Evolutionary conservation across 2,329 filamentous ascomycete species (phyloP), one percentile per base, ranked within the genome.

Genomic region (Aureobasidium sp.): DNA sequence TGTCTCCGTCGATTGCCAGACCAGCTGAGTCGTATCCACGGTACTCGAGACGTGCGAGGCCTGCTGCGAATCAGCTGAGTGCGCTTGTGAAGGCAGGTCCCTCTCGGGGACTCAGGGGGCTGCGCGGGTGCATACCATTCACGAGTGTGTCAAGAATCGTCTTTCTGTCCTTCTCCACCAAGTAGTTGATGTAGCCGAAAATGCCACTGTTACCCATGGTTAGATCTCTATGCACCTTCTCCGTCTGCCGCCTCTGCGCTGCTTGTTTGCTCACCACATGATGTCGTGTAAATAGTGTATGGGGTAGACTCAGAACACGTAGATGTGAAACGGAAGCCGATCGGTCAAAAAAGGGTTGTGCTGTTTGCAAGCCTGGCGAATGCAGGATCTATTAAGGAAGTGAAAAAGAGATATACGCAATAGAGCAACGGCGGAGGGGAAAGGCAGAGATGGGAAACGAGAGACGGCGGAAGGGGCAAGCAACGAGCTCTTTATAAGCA

Each of bases 181-280:
- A 79, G 76, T 97, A 97, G 79, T 97, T 97, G 78, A 97, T 88
- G 80, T 97, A 97, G 66, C 91, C 91, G 77, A 97, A 94, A 74
- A 93, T 94, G 73, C 88, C 88, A 59, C 61, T 63, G 40, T 30
- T 30, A 5, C 30, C 32, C 40, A 32, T 53, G 39, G 7, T 41
- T 10, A 50, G 45, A n/a, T n/a, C n/a, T n/a, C n/a, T n/a, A n/a
- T n/a, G n/a, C n/a, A n/a, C n/a, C 7, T 4, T 5, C 16, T n/a
- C 16, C 2, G 29, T 25, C 17, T 16, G 24, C 12, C 17, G 16
- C 3, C 7, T 11, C 17, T 22, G 14, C 8, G 17, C 1, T 22
- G 1, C 29, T 34, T 32, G 11, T 19, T 25, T 29, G 21, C 53
- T 25, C 39, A 55, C 53, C 53, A 55, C 53, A 55, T 55, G 25